Base-by-base conservation (phyloP, 345 rosid species). In the Anastatica hierochuntica region DNA sequence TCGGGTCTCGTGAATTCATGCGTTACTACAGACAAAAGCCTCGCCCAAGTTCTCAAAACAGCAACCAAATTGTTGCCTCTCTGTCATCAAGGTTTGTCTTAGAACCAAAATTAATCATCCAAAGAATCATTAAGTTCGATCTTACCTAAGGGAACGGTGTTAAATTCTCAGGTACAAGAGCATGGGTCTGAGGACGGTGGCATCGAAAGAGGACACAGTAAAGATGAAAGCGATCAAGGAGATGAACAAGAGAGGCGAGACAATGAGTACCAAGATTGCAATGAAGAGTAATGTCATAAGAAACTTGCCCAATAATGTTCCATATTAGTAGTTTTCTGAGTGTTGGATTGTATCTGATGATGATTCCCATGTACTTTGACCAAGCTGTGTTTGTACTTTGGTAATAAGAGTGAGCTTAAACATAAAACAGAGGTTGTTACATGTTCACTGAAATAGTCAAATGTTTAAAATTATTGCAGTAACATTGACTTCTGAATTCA, bases 1-100 rank as follows among this genome's bases (percentile, higher is more conserved):
- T 88, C 7, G 99, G 99, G 16, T 92, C 94, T 31, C 85, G 95
- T 29, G 97, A 85, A 63, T 85, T 67, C 69, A 51, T 88, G 74
- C 90, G 90, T 24, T 92, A 81, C 52, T 92, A 92, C 51, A 85
- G 80, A 49, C 98, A 92, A 72, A 85, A 83, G 70, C 97, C 97
- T 2, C 95, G 78, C 13, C 96, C 96, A 49, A 68, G 90, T 18
- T 77, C 83, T 1, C 71, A 70, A 13, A 49, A 73, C 70, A 50
- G 67, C 54, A 62, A 40, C 39, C 90, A 84, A 49, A 72, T 83
- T 21, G 48, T 81, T 18, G 81, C 89, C 29, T 77, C 92, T 10
- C 43, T 92, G 45, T 80, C 96, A 16, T 76, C 96, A 19, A 81
- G 95, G 98, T 88, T 35, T 42, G 56, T 63, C 38, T 41, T 31